Base-by-base conservation (phyloP, 495 filamentous ascomycete species). In the Aspergillus sclerotiicarbonarius region DNA sequence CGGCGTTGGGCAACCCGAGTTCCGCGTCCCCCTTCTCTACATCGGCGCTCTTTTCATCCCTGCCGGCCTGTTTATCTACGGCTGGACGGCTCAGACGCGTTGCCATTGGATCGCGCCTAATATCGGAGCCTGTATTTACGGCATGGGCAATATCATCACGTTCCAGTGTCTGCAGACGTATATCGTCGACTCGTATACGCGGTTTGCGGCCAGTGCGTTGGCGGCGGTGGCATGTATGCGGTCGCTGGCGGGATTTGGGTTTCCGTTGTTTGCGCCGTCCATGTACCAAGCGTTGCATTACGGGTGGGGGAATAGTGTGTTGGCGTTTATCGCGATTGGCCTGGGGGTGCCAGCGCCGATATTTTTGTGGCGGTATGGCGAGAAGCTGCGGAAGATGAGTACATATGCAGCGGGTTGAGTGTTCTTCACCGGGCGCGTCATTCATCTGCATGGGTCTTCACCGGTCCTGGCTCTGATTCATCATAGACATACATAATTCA, bases 101-200 rank as follows among this genome's bases (percentile, higher is more conserved):
- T 69, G 71, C 2, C 86, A 88, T 65, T 93, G 87, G 87, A 87
- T 91, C 48, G 78, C 78, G 31, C 89, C 89, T 0, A 87, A 90
- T 61, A 83, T 92, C 56, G 89, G 89, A 3, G 81, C 82, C 4
- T 67, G 69, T 0, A 63, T 91, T 15, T 86, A 90, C 55, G 69
- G 74, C 8, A 68, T 74, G 7, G 87, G 87, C 6, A 79, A 74
- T 8, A 88, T 90, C 54, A 76, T 87, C 6, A 73, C 77, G 0
- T 89, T 88, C 66, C 88, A 90, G 71, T 87, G 83, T 60, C 82
- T 86, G 35, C 86, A 89, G 72, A 85, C 84, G 8, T 94, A 90
- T 63, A 72, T 91, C 47, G 83, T 92, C n/a, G 90, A 96, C 65
- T 71, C 86, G 6, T 92, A 92, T 69, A 84, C 84, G 21, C 78